Conservation (phyloP, 768 basidiomycete genomes). For the Boletus edulis region DNA sequence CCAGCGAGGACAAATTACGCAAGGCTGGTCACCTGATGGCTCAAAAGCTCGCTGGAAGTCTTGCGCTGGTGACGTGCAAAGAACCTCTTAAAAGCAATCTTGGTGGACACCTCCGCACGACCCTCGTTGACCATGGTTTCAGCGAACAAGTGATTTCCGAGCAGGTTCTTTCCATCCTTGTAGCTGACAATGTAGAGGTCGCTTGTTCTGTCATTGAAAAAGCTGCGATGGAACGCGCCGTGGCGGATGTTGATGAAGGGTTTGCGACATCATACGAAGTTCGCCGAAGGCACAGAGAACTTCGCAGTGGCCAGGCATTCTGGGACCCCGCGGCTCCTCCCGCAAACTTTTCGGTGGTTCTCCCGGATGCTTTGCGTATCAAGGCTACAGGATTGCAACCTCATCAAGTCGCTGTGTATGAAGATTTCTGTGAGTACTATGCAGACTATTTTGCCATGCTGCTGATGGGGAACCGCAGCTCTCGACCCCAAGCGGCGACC, state of each 20-base stretch:
- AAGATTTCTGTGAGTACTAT: conserved; percentile 75
- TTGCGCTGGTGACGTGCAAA: conserved; percentile 97
- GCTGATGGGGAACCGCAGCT: conserved; percentile 32
- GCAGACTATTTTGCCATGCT: background rate
- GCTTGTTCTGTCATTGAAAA: conserved; percentile 95
- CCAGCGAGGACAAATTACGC: conserved; percentile 86
- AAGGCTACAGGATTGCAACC: conserved; percentile 78
- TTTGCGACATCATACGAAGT: conserved; percentile 80
- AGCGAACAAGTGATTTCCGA: conserved; percentile 85
- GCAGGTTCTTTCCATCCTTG: conserved; percentile 72
- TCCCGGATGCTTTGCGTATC: conserved; percentile 89
- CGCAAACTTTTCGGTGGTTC: conserved; percentile 62
- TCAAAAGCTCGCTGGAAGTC: conserved; percentile 92
- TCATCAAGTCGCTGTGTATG: conserved; percentile 86
- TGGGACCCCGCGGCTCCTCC: conserved; percentile 81
- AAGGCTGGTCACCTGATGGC: conserved; percentile 96
- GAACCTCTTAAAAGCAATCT: conserved; percentile 94
- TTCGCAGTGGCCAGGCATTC: conserved; percentile 73
- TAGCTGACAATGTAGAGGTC: conserved; percentile 88
- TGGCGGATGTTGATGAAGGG: conserved; percentile 89
- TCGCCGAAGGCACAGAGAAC: conserved; percentile 84
- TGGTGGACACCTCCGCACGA: conserved; percentile 80
- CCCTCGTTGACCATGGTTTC: conserved; percentile 85
- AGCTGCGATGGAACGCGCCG: conserved; percentile 95
- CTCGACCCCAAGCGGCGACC: conserved; percentile 57